phyloP scores from a whole-genome alignment of 2,329 filamentous ascomycete genomes.

The Periconia sp. region DNA sequence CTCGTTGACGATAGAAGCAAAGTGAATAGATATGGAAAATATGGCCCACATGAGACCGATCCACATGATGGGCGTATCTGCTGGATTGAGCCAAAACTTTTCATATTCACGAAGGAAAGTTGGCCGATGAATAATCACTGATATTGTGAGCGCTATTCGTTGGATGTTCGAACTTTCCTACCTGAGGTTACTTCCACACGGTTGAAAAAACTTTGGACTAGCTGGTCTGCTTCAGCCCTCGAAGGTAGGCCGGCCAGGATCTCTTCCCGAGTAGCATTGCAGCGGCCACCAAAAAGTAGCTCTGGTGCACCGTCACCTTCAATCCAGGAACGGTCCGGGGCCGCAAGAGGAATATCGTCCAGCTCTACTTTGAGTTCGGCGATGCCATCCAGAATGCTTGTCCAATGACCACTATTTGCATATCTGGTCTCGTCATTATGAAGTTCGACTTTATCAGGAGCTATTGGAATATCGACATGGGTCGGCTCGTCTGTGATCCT shows the following conservation, averaged over 20 bases:
- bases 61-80: constrained; percentile 45
- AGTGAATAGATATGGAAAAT: constrained; percentile 33
- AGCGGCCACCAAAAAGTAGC: constrained; percentile 30
- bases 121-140: constrained; percentile 32
- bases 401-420: constrained; percentile 38
- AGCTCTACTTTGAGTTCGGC: constrained; percentile 36
- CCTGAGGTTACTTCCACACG: constrained; percentile 31
- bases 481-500: constrained; percentile 11
- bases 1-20: constrained; percentile 20
- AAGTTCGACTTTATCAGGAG: constrained; percentile 34
- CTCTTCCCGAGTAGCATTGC: constrained; percentile 30
- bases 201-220: constrained; percentile 27
- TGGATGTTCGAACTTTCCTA: constrained; percentile 8
- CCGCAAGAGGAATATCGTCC: constrained; percentile 30
- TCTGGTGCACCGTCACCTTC: constrained; percentile 26
- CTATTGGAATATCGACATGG: constrained; percentile 20
- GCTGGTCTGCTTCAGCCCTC: constrained; percentile 25
- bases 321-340: constrained; percentile 15
- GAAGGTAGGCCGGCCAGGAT: constrained; percentile 30
- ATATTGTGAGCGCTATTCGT: constrained; percentile 2
- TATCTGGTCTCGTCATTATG: constrained; percentile 33
- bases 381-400: constrained; percentile 41
- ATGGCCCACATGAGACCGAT: constrained; percentile 48
- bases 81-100: constrained; percentile 47
- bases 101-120: constrained; percentile 42